These are phyloP conservation scores for Pestalotiopsis sp. DNA, from an alignment of 2,329 filamentous ascomycete species.

Conservation along the genomic window DNA sequence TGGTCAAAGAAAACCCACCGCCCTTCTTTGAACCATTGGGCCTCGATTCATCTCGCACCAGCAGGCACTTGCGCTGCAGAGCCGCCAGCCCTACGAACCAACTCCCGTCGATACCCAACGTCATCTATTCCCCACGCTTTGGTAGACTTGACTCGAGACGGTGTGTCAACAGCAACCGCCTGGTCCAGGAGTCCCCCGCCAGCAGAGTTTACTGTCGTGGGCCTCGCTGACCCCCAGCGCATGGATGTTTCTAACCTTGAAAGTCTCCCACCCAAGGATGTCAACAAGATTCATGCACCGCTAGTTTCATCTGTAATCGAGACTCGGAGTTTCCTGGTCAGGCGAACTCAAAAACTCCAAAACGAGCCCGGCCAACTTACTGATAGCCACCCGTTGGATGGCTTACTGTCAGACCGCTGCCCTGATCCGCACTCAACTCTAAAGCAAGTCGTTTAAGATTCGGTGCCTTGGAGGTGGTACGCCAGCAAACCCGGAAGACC, in stretches of 20 bases:
- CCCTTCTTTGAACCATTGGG: neutral
- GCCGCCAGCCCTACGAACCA: neutral
- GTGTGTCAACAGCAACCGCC: neutral
- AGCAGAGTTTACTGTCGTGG: slow-evolving; percentile 6
- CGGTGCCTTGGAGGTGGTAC: neutral
- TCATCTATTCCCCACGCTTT: neutral
- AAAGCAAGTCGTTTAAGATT: neutral
- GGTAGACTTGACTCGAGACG: neutral
- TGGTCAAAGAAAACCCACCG: neutral
- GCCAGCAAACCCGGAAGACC: neutral
- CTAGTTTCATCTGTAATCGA: slow-evolving; percentile 5
- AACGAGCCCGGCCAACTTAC: neutral
- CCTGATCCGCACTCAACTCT: neutral
- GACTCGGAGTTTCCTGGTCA: neutral
- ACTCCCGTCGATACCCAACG: neutral
- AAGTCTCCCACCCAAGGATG: neutral
- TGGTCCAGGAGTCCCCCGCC: neutral
- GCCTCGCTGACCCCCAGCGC: neutral
- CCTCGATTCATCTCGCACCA: neutral
- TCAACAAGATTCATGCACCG: neutral
- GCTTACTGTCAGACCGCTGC: neutral
- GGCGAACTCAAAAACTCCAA: slow-evolving; percentile 1
- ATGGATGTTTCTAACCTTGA: slow-evolving; percentile 6
- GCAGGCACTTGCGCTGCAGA: neutral
- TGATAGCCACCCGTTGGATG: neutral